These are phyloP conservation scores for Mycena floridula DNA, from an alignment of 768 basidiomycete species.

Conservation along the genomic window DNA sequence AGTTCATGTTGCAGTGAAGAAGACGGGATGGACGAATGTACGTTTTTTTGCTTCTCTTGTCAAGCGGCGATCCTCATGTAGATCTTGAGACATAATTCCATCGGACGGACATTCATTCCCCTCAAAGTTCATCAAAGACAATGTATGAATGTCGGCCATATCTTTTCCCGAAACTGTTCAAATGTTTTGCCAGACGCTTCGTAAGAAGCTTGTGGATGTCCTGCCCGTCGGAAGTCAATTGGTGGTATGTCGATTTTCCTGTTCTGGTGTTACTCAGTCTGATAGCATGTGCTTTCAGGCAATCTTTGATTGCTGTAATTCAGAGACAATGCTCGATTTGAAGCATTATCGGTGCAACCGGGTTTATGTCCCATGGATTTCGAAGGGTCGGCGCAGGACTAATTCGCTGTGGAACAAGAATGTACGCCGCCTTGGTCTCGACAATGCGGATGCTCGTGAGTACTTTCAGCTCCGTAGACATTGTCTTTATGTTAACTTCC, in stretches of 20 bases:
- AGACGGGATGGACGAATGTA: slow-evolving; percentile 51
- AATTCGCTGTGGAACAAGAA: slow-evolving; percentile 25
- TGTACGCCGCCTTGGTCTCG: slow-evolving; percentile 8
- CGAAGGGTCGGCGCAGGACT: slow-evolving; percentile 32
- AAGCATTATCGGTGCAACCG: slow-evolving; percentile 37
- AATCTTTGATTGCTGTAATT: slow-evolving; percentile 35
- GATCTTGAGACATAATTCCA: slow-evolving; percentile 29
- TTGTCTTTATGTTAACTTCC: too few relatives aligned
- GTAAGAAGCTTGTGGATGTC: slow-evolving; percentile 26
- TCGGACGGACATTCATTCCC: slow-evolving; percentile 33
- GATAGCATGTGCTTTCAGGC: slow-evolving; percentile 12
- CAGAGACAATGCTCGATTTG: slow-evolving; percentile 32
- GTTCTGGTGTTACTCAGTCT: neutral
- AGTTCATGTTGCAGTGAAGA: slow-evolving; percentile 39
- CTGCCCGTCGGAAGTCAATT: slow-evolving; percentile 31
- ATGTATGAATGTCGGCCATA: slow-evolving; percentile 22
- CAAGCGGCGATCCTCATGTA: neutral
- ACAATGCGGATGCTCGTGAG: too few relatives aligned
- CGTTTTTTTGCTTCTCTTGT: slow-evolving; percentile 1
- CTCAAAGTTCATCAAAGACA: slow-evolving; percentile 25
- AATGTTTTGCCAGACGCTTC: slow-evolving; percentile 23
- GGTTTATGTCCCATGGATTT: slow-evolving; percentile 40
- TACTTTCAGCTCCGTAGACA: too few relatives aligned
- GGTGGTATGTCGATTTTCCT: slow-evolving; percentile 19
- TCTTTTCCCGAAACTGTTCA: too few relatives aligned